Evolutionary conservation across 495 filamentous ascomycete species (phyloP).

Genomic region (Aspergillus taichungensis): DNA sequence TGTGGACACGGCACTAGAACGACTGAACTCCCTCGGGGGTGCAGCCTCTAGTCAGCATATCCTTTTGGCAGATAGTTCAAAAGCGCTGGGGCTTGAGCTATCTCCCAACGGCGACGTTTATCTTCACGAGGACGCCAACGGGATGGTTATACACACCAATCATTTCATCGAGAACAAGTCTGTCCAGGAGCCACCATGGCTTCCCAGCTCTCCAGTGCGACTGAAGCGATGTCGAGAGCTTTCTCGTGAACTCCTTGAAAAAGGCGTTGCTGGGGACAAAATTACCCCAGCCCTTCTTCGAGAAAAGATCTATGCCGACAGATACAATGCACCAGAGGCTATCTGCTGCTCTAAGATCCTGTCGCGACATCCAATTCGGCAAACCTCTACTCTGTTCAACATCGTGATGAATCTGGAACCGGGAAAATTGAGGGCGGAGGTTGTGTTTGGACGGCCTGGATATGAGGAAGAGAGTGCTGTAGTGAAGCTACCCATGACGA

Average conservation of each 20-base stretch:
- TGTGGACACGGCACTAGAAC: conserved; percentile 40
- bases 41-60: conserved; percentile 56
- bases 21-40: conserved; percentile 37
- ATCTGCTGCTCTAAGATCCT: conserved; percentile 24
- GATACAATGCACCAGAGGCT: conserved; percentile 23
- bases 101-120: conserved; percentile 44
- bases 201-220: conserved; percentile 44
- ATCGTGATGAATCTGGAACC: conserved; percentile 31
- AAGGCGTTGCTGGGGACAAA: conserved; percentile 12
- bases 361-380: conserved; percentile 8
- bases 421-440: conserved; percentile 18
- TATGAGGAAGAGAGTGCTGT: conserved; percentile 18
- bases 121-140: conserved; percentile 36
- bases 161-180: conserved; percentile 46
- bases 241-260: conserved; percentile 19
- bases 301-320: conserved; percentile 26
- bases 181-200: conserved; percentile 43
- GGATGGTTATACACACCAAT: conserved; percentile 53
- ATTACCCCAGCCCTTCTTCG: conserved; percentile 18
- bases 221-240: conserved; percentile 38
- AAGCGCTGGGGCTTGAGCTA: conserved; percentile 50
- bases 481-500: conserved; percentile 18
- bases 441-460: conserved; percentile 23
- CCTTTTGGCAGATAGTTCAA: conserved; percentile 46
- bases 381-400: conserved; percentile 24